phyloP scores from a whole-genome alignment of 371 early-diverging fungal genomes.

The Apophysomyces sp. region DNA sequence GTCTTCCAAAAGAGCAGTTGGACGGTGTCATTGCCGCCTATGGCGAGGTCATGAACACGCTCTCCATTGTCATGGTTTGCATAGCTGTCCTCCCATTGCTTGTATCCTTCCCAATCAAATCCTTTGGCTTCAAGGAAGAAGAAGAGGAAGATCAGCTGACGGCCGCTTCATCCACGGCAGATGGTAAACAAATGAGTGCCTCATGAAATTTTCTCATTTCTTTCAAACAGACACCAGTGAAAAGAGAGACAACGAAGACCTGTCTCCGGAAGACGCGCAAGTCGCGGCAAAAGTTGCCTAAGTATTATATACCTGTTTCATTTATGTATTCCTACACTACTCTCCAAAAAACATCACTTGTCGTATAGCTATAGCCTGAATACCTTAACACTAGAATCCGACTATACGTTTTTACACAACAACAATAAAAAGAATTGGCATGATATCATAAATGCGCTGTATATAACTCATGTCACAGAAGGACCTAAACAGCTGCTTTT shows the following conservation, averaged over 20 bases:
- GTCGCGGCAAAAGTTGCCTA: not conserved
- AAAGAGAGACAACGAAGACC: not conserved
- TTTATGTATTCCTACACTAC: not conserved
- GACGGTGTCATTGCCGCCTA: slow-evolving; percentile 32
- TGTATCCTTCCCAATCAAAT: slow-evolving; percentile 7
- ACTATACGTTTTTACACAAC: too few species aligned
- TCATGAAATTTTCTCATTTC: not conserved
- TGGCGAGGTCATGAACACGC: slow-evolving; percentile 23
- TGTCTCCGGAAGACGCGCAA: not conserved
- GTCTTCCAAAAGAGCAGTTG: slow-evolving; percentile 26
- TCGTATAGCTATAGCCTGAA: too few species aligned
- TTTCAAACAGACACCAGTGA: not conserved
- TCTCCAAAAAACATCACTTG: not conserved
- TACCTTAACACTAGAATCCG: too few species aligned
- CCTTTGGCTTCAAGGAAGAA: slow-evolving; percentile 16
- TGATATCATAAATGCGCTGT: not conserved
- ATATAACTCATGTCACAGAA: not conserved
- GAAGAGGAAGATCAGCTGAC: not conserved
- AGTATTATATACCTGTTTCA: not conserved
- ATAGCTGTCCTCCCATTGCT: slow-evolving; percentile 18
- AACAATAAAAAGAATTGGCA: not conserved
- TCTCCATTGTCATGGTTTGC: slow-evolving; percentile 23
- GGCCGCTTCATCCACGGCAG: not conserved
- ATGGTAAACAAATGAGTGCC: not conserved
- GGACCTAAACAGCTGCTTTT: not conserved